These are phyloP conservation scores for Melampsora americana DNA, from an alignment of 1,284 basidiomycete species.

Conservation along the genomic window DNA sequence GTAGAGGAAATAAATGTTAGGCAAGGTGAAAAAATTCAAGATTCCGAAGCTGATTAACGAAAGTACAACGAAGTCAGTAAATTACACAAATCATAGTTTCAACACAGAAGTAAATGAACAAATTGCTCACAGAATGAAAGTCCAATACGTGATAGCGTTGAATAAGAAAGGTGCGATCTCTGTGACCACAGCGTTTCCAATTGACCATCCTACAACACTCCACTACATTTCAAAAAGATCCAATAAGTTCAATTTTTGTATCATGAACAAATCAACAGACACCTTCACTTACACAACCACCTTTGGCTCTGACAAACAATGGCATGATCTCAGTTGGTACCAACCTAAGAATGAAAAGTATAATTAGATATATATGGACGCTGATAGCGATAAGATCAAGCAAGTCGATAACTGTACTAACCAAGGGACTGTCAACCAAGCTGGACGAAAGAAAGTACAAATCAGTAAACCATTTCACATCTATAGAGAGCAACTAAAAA, in stretches of 20 bases:
- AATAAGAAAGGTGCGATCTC: slow-evolving; percentile 41
- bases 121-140: slow-evolving; percentile 38
- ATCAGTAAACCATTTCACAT: neutral
- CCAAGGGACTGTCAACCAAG: slow-evolving; percentile 45
- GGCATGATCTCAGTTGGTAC: slow-evolving; percentile 45
- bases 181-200: slow-evolving; percentile 39
- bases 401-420: neutral
- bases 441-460: neutral
- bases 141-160: slow-evolving; percentile 43
- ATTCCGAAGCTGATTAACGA: slow-evolving; percentile 29
- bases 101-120: neutral
- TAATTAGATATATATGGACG: too few relatives aligned
- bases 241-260: neutral
- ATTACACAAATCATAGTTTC: neutral
- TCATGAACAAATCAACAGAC: neutral
- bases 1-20: slow-evolving; percentile 44
- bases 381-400: too few relatives aligned
- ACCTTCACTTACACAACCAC: slow-evolving; percentile 23
- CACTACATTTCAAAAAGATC: slow-evolving; percentile 15
- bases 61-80: neutral
- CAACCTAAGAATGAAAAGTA: too few relatives aligned
- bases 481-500: neutral
- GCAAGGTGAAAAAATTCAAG: slow-evolving; percentile 40
- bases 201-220: slow-evolving; percentile 44
- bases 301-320: slow-evolving; percentile 36